Conservation (phyloP, 1,284 basidiomycete genomes). For the Lentinus polychrous region DNA sequence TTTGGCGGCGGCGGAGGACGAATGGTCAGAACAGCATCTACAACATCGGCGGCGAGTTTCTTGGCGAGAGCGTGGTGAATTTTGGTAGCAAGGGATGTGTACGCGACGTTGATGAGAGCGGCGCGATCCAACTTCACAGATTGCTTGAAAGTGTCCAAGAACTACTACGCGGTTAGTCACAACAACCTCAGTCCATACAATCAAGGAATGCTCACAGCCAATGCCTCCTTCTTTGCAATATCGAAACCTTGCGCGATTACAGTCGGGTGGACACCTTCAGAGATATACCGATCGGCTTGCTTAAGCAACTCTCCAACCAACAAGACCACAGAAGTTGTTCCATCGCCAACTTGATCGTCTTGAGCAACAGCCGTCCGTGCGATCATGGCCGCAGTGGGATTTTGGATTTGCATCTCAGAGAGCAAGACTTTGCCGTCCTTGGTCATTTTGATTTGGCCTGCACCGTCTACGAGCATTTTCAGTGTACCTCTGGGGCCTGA, state of each 20-base stretch:
- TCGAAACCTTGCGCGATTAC: constrained; percentile 96
- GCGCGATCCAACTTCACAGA: constrained; percentile 76
- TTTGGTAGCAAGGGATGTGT: constrained; percentile 95
- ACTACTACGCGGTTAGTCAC: constrained; percentile 39
- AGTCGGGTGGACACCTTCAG: constrained; percentile 97
- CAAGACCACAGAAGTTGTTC: constrained; percentile 95
- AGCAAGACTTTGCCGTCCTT: constrained; percentile 99
- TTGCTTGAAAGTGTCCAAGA: constrained; percentile 88
- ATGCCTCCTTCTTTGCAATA: constrained; percentile 92
- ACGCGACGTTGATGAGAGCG: constrained; percentile 87
- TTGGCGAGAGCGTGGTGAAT: constrained; percentile 80
- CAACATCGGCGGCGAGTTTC: constrained; percentile 87
- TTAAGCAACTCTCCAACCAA: constrained; percentile 96
- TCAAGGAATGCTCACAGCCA: constrained; percentile 52
- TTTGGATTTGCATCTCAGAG: constrained; percentile 99
- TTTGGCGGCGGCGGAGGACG: constrained; percentile 59
- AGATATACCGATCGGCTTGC: constrained; percentile 96
- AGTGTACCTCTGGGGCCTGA: constrained; percentile 90
- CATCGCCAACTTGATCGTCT: constrained; percentile 98
- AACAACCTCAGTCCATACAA: neutral
- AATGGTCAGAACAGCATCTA: constrained; percentile 93
- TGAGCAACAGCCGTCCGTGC: constrained; percentile 97
- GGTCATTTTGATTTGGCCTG: constrained; percentile 99
- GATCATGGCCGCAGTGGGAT: constrained; percentile 99
- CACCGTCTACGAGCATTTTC: constrained; percentile 99